Base-by-base conservation (phyloP, 2,329 filamentous ascomycete genomes). In the Stachybotrys chlorohalonatus region DNA sequence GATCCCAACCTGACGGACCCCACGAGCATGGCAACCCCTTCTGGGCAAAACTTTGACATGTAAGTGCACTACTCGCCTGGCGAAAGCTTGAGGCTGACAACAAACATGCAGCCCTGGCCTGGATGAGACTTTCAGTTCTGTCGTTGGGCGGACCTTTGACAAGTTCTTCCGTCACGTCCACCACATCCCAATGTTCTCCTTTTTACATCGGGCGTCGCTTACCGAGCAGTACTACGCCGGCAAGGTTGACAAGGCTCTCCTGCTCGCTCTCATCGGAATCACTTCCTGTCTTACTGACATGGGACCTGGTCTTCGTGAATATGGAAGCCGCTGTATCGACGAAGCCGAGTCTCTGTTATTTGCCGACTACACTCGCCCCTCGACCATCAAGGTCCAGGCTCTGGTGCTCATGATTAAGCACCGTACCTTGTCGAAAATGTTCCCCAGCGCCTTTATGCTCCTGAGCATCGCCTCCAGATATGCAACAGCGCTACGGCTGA, bases 161-260 rank as follows among this genome's bases (percentile, higher is more conserved):
- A 75, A 77, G 59, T 83, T 81, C 67, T 83, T 83, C 64, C 76
- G 77, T 47, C 77, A 82, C 61, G 73, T 83, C 47, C 79, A 83
- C 65, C 80, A 83, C 57, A 79, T 83, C 52, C 78, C 80, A 49
- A 78, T 80, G 60, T 80, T 79, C 67, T 80, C 79, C 11, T 83
- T 83, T 55, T 66, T 83, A 15, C 80, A 83, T 60, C 78, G 79
- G 31, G 79, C 80, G 11, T 83, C 80, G 2, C 74, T 83, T 30
- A 81, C 82, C 78, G 79, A 82, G 62, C 74, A 80, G 32, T 81
- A 81, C 62, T 76, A 81, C 58, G 74, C 77, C 5, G 79, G 79
- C 51, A 79, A 79, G 57, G 76, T 83, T 58, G 80, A 83, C 60
- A 75, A 73, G 47, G 70, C 79, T 2, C 68, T 83, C 7, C 69